Base-by-base conservation (phyloP, 805 yeast species). In the Candida easanensis region DNA sequence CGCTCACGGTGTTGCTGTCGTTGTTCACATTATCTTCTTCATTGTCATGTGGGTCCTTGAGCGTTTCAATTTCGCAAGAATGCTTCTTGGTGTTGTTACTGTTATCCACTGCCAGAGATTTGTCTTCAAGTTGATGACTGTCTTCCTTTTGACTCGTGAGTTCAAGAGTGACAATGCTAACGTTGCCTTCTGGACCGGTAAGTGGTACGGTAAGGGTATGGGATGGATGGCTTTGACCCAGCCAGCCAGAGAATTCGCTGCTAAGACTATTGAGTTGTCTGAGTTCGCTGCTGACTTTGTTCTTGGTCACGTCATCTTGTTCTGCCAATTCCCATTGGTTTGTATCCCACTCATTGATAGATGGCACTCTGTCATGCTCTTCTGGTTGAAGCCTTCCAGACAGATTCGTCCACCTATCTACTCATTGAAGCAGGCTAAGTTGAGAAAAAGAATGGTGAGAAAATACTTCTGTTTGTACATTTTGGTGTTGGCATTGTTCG, bases 121-220 rank as follows among this genome's bases (percentile, higher is more conserved):
- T 41, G 65, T 93, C 54, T 86, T 91, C 79, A 89, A 89, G 74
- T 64, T 84, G 57, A 73, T 93, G 74, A 87, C 96, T 10, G 71
- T 84, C 41, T 67, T 80, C 53, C 71, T 82, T 67, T 74, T 95
- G 62, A 88, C 97, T 41, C 82, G 99, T 74, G 99, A 93, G 72
- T 89, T 89, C 76, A 88, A 88, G 82, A 87, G 86, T 58, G 97
- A 91, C 69, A 88, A 83, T 62, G 75, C 98, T 28, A 93, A 93
- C 73, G 85, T 95, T 57, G 98, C 99, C 22, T 93, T 95, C 95
- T 93, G 99, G 99, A 87, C 96, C 45, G 99, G 99, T 77, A 90
- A 89, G 70, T 93, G 99, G 99, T 89, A 90, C 66, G 93, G 95
- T 46, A 75, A 87, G 48, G 93, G 96, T 61, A 70, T 91, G 68